Conservation (phyloP, 106 monocot genomes). For the Acorus gramineus region DNA sequence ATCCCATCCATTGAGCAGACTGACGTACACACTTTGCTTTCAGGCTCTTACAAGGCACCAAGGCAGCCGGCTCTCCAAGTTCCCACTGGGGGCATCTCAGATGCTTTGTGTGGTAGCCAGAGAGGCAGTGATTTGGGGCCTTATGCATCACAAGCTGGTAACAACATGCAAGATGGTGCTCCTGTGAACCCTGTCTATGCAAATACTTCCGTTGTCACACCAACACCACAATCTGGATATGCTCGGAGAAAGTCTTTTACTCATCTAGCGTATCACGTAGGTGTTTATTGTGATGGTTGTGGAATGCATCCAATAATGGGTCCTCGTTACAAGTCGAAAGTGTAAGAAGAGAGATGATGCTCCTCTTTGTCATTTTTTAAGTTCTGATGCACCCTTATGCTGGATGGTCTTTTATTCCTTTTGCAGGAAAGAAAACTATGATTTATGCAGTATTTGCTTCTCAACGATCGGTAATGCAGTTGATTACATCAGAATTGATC, state of each 20-base stretch:
- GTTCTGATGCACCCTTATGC: too few relatives aligned
- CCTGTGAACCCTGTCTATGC: too few relatives aligned
- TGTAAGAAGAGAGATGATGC: constrained; percentile 28
- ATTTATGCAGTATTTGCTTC: constrained; percentile 61
- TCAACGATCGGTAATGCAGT: constrained; percentile 27
- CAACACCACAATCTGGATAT: background rate
- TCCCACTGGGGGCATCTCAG: too few relatives aligned
- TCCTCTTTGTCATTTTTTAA: too few relatives aligned
- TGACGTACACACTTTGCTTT: too few relatives aligned
- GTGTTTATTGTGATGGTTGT: constrained; percentile 74
- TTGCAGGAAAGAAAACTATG: constrained; percentile 58
- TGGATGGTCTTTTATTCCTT: background rate
- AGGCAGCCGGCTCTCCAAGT: too few relatives aligned
- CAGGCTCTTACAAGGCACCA: too few relatives aligned
- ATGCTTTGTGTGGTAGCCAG: background rate
- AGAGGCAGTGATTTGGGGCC: background rate
- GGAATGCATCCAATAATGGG: constrained; percentile 81
- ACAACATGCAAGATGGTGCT: background rate
- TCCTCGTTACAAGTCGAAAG: constrained; percentile 71
- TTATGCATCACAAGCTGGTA: constrained; percentile 7
- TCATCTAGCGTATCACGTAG: constrained; percentile 33
- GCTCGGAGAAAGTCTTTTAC: too few relatives aligned
- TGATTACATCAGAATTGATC: constrained; percentile 58
- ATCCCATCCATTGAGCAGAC: too few relatives aligned
- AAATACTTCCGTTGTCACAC: constrained; percentile 3